phyloP scores from a whole-genome alignment of 106 monocot species.

The Agapanthus africanus region DNA sequence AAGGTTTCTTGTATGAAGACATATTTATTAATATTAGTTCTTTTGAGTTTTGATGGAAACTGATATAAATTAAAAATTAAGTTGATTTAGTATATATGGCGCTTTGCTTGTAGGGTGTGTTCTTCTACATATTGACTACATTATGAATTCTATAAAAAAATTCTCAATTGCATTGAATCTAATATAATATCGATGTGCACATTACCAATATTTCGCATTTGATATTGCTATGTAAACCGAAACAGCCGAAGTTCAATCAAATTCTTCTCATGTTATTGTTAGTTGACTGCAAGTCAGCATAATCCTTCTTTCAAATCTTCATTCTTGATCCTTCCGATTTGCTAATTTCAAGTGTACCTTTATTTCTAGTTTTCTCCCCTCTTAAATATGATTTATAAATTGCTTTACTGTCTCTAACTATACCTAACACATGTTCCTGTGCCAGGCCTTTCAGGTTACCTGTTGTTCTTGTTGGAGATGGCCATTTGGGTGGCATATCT shows the following conservation, averaged over 20 bases:
- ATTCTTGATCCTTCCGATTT: neutral
- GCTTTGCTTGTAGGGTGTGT: neutral
- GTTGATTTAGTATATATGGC: too few species aligned
- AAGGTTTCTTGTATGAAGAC: too few species aligned
- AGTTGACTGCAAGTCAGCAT: neutral
- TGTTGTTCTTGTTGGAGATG: conserved; percentile 89
- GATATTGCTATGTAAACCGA: neutral
- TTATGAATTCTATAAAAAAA: too few species aligned
- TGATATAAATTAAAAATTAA: too few species aligned
- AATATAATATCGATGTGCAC: neutral
- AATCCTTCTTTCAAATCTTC: neutral
- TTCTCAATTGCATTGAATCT: too few species aligned
- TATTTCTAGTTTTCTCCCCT: neutral
- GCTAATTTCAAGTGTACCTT: neutral
- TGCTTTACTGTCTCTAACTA: neutral
- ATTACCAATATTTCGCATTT: neutral
- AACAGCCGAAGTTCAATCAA: neutral
- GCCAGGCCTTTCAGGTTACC: conserved; percentile 86
- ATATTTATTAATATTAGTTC: too few species aligned
- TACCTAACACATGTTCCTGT: neutral
- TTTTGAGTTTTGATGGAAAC: too few species aligned
- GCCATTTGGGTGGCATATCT: conserved; percentile 90
- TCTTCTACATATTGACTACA: neutral
- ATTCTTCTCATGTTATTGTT: neutral
- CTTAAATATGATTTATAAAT: neutral